Conservation (phyloP, 352 stramenopile species). For the Blastocystis sp. region DNA sequence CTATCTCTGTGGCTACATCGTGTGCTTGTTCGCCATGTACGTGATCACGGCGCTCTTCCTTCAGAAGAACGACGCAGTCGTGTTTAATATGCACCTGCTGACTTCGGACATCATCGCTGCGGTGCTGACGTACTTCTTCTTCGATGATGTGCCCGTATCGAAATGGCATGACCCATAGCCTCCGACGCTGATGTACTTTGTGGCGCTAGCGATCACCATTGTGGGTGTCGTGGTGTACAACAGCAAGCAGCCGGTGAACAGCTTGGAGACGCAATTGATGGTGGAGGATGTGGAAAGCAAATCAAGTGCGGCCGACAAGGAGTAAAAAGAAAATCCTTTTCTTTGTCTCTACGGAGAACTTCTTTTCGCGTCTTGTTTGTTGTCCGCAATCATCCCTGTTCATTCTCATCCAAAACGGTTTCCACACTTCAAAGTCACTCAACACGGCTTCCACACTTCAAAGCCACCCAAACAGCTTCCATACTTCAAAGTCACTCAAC, state of each 20-base stretch:
- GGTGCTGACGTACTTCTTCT: slow-evolving; percentile 64
- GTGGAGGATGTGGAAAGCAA: background rate
- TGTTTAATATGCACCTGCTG: slow-evolving; percentile 67
- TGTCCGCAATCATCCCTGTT: too few relatives aligned
- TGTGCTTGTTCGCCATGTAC: slow-evolving; percentile 43
- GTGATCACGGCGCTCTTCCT: slow-evolving; percentile 52
- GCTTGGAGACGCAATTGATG: background rate
- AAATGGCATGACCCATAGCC: background rate
- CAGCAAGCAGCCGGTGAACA: slow-evolving; percentile 10
- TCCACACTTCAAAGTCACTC: too few relatives aligned
- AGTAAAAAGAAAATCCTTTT: slow-evolving; percentile 61
- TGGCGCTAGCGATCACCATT: slow-evolving; percentile 60
- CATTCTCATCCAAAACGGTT: too few relatives aligned
- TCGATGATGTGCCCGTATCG: slow-evolving; percentile 12
- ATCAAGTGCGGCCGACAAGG: background rate
- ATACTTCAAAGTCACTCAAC: too few relatives aligned
- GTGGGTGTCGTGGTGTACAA: slow-evolving; percentile 63
- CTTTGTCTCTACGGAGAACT: slow-evolving; percentile 62
- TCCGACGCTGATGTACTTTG: slow-evolving; percentile 61
- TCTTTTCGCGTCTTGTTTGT: background rate
- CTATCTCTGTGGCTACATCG: slow-evolving; percentile 19
- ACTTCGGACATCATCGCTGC: slow-evolving; percentile 64
- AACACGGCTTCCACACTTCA: too few relatives aligned
- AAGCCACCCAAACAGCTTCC: too few relatives aligned
- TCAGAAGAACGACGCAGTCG: slow-evolving; percentile 56